These are phyloP conservation scores for Ophiostoma novo-ulmi DNA, from an alignment of 2,329 filamentous ascomycete species.

Conservation along the genomic window DNA sequence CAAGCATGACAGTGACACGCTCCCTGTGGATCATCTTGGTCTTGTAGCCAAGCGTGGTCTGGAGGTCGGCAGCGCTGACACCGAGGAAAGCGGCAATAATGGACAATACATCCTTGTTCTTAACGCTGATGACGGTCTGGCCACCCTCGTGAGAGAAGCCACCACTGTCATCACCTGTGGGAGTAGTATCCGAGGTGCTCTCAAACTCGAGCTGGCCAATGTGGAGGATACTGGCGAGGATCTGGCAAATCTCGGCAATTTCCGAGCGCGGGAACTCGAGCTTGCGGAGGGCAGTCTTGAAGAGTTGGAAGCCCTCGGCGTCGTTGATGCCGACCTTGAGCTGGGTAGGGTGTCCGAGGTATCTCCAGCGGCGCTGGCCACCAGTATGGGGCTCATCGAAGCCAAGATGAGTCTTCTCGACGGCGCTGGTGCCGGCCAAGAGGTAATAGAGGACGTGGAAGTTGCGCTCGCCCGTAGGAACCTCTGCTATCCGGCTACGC, in stretches of 20 bases:
- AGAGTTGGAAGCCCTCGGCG: conserved; percentile 89
- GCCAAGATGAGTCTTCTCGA: conserved; percentile 81
- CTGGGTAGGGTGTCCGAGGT: conserved; percentile 91
- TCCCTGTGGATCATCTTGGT: conserved; percentile 95
- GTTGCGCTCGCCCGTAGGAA: conserved; percentile 92
- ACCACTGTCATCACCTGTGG: conserved; percentile 81
- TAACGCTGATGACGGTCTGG: conserved; percentile 77
- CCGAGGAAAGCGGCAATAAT: conserved; percentile 94
- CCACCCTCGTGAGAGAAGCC: conserved; percentile 94
- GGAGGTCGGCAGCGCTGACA: conserved; percentile 72
- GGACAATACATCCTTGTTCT: conserved; percentile 83
- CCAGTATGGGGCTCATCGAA: conserved; percentile 47
- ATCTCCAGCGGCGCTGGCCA: conserved; percentile 81
- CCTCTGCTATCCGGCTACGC: conserved; percentile 81
- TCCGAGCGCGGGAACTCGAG: conserved; percentile 89
- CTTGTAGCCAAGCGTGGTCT: conserved; percentile 87
- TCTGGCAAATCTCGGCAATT: conserved; percentile 94
- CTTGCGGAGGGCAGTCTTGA: conserved; percentile 91
- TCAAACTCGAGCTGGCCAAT: conserved; percentile 95
- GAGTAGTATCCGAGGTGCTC: conserved; percentile 71
- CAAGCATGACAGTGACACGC: conserved; percentile 97
- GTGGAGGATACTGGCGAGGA: conserved; percentile 90
- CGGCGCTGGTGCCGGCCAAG: conserved; percentile 80
- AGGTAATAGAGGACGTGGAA: conserved; percentile 97
- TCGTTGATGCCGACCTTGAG: conserved; percentile 97